These are phyloP conservation scores for Talinum fruticosum DNA, from an alignment of 148 eudicot genomes.

Conservation along the genomic window DNA sequence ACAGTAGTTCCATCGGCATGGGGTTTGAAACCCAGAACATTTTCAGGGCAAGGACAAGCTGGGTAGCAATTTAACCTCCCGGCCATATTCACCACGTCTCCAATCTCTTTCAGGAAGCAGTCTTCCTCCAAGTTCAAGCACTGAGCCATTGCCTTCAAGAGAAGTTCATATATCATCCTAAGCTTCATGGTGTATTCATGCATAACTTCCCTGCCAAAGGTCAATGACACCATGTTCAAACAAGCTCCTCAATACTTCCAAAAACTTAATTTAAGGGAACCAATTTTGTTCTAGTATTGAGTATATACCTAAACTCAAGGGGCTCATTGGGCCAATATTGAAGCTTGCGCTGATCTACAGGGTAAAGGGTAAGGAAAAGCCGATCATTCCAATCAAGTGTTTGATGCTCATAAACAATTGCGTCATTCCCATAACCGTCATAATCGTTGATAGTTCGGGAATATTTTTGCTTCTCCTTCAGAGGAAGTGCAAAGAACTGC, in stretches of 20 bases:
- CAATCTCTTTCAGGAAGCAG: conserved; percentile 34
- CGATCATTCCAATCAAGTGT: conserved; percentile 65
- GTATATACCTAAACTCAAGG: conserved; percentile 39
- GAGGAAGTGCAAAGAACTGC: conserved; percentile 51
- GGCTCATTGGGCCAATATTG: conserved; percentile 67
- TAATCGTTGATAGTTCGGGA: conserved; percentile 30
- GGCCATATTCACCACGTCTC: conserved; percentile 21
- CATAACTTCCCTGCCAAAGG: conserved; percentile 26
- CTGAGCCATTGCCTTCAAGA: conserved; percentile 36
- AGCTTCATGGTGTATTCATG: conserved; percentile 26
- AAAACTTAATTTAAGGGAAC: neutral
- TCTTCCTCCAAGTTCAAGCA: conserved; percentile 33
- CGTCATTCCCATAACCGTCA: conserved; percentile 65
- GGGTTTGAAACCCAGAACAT: conserved; percentile 35
- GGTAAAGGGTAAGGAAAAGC: conserved; percentile 39
- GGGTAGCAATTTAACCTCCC: conserved; percentile 47
- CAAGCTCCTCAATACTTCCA: neutral
- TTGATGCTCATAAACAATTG: conserved; percentile 37
- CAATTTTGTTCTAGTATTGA: neutral
- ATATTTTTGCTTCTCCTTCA: conserved; percentile 48
- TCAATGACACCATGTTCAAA: neutral
- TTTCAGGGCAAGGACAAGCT: conserved; percentile 40
- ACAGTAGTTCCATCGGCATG: conserved; percentile 38
- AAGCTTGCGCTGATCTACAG: conserved; percentile 41
- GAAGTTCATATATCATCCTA: conserved; percentile 5